These are phyloP conservation scores for Mikania micrantha DNA, from an alignment of 129 eudicot species.

Conservation along the genomic window DNA sequence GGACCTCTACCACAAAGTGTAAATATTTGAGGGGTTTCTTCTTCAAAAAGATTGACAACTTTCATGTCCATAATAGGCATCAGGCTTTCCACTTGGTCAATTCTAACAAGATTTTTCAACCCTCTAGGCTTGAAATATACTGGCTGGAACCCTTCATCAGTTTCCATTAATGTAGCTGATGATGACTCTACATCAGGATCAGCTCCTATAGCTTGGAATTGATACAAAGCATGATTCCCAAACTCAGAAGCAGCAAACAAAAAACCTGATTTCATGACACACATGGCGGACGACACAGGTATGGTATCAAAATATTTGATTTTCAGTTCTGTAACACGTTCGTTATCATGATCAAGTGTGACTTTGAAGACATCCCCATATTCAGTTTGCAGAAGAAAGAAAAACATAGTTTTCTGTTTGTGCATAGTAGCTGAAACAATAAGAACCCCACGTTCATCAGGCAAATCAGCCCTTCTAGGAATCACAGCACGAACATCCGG, in stretches of 20 bases:
- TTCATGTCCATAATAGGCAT: constrained; percentile 98
- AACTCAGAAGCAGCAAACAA: constrained; percentile 97
- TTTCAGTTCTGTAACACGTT: constrained; percentile 76
- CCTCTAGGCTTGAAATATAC: constrained; percentile 94
- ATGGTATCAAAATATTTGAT: constrained; percentile 95
- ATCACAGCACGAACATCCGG: constrained; percentile 89
- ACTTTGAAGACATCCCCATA: constrained; percentile 95
- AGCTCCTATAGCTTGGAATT: constrained; percentile 88
- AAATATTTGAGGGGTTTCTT: constrained; percentile 94
- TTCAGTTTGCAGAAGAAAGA: constrained; percentile 90
- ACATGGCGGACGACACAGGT: constrained; percentile 83
- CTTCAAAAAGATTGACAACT: constrained; percentile 79
- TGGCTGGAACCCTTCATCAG: constrained; percentile 95
- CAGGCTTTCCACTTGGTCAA: constrained; percentile 90
- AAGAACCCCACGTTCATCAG: constrained; percentile 91
- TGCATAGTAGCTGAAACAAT: constrained; percentile 97
- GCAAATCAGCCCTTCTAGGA: constrained; percentile 88
- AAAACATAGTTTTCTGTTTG: constrained; percentile 84
- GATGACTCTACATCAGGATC: constrained; percentile 98
- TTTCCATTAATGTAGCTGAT: constrained; percentile 85
- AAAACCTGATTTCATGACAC: constrained; percentile 86
- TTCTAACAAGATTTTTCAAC: constrained; percentile 83
- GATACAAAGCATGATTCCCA: constrained; percentile 95
- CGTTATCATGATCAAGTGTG: constrained; percentile 78
- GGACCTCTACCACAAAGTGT: constrained; percentile 96